Evolutionary conservation across 1,284 basidiomycete species (phyloP), one percentile per base, ranked within the genome.

Genomic region (Moesziomyces aphidis): DNA sequence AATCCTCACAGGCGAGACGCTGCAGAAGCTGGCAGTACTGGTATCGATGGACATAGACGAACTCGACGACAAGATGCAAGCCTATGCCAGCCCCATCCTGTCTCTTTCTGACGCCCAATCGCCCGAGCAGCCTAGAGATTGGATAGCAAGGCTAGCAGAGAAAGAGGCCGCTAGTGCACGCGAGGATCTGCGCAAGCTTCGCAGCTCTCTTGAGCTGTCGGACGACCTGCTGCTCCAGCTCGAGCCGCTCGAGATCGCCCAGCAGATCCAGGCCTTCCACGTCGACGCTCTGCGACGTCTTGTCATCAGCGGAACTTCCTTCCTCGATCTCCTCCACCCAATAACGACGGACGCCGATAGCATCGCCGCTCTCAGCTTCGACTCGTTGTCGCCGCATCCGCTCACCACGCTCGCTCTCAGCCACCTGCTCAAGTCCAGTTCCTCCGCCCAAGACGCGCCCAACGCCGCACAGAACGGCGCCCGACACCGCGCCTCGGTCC

Each of bases 241-340:
- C 15, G 82, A 83, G 24, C 77, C 82, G 0, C 36, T 62, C 22
- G 83, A 84, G 55, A 61, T 84, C n/a, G 83, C 81, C 4, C 73
- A 75, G 46, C 83, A 84, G 61, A 81, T 84, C 42, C 81, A 82
- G 36, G 53, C 65, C 23, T 84, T 77, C 61, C 80, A 83, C 42
- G 69, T 71, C 13, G 66, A 78, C 22, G 67, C 73, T 5, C 59
- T 82, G 22, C 47, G 56, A 39, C 53, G 60, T 10, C 24, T 70
- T 4, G 54, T 48, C 23, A 61, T 64, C 13, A 50, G 67, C 50
- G 36, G 51, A 39, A 26, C 78, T 23, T 45, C 70, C 34, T 39
- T 70, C 48, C 22, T 55, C 54, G 56, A 80, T 52, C 34, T 74
- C 23, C 28, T 72, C 34, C 50, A 51, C 26, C 34, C 52, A 2